Evolutionary conservation across 768 basidiomycete genomes (phyloP).

Genomic region (Cubamyces lactineus): DNA sequence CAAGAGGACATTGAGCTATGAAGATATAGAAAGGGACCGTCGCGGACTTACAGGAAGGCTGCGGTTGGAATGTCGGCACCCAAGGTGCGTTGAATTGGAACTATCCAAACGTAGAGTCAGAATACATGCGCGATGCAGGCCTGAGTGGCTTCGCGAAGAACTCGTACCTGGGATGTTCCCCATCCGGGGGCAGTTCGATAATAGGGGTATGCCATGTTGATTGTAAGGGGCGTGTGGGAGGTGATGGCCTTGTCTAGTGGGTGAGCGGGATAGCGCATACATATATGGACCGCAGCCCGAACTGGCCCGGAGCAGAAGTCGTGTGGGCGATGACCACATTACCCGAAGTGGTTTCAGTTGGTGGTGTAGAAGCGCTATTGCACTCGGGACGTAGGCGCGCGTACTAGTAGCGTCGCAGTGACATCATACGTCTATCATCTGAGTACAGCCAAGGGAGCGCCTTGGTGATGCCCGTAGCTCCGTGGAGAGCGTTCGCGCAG

Average conservation of each 20-base stretch:
- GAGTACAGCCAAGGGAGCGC: not conserved
- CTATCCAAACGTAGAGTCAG: slow-evolving; percentile 19
- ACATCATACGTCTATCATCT: not conserved
- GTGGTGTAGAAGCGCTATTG: not conserved
- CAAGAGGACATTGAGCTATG: not conserved
- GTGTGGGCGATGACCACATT: too few species aligned
- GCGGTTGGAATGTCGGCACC: slow-evolving; percentile 44
- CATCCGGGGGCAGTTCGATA: slow-evolving; percentile 44
- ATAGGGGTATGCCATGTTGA: slow-evolving; percentile 26
- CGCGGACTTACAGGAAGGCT: slow-evolving; percentile 52
- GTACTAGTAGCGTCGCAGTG: not conserved
- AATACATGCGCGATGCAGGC: not conserved
- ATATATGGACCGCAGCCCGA: not conserved
- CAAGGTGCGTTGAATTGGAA: slow-evolving; percentile 40
- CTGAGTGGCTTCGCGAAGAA: not conserved
- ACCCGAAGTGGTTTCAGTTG: not conserved
- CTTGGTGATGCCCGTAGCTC: not conserved
- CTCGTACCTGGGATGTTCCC: slow-evolving; percentile 47
- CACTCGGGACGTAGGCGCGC: not conserved
- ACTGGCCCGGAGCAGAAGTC: not conserved
- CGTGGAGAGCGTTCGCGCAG: not conserved
- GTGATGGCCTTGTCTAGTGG: not conserved
- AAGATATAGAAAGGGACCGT: slow-evolving; percentile 26
- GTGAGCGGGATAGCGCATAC: not conserved
- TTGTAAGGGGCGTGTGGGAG: too few species aligned